These are phyloP conservation scores for Sporisorium graminicola DNA, from an alignment of 1,284 basidiomycete genomes.

Conservation along the genomic window DNA sequence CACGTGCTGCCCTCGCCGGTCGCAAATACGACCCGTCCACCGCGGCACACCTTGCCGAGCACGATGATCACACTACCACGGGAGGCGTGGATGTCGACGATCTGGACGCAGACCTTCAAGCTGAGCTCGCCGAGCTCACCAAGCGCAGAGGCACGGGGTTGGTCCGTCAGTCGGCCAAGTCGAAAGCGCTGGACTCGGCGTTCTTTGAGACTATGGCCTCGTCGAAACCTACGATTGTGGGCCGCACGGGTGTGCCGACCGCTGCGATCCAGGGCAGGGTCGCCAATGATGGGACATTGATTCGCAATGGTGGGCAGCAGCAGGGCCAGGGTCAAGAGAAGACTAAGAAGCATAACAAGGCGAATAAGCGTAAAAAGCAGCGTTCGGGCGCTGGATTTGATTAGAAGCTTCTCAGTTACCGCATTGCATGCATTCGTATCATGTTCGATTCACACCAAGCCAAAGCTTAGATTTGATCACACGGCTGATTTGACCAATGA, in stretches of 20 bases:
- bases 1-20: conserved; percentile 72
- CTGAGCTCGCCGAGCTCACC: conserved; percentile 14
- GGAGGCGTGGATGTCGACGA: conserved; percentile 18
- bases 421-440: background rate
- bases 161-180: conserved; percentile 33
- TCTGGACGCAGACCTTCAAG: conserved; percentile 27
- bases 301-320: conserved; percentile 72
- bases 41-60: conserved; percentile 30
- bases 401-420: conserved; percentile 1
- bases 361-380: conserved; percentile 74
- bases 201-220: conserved; percentile 84
- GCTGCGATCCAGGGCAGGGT: conserved; percentile 53
- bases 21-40: conserved; percentile 40
- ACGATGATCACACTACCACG: background rate
- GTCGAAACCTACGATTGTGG: conserved; percentile 71
- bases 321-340: conserved; percentile 71
- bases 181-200: conserved; percentile 78
- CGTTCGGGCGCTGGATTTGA: conserved; percentile 60
- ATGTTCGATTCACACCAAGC: background rate
- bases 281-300: conserved; percentile 51
- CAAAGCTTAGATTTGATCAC: no score
- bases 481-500: background rate
- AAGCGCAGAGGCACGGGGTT: conserved; percentile 4
- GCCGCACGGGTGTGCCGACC: conserved; percentile 70
- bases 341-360: conserved; percentile 91